Evolutionary conservation across 495 filamentous ascomycete species (phyloP).

Genomic region (Lasiosphaeris hirsuta): DNA sequence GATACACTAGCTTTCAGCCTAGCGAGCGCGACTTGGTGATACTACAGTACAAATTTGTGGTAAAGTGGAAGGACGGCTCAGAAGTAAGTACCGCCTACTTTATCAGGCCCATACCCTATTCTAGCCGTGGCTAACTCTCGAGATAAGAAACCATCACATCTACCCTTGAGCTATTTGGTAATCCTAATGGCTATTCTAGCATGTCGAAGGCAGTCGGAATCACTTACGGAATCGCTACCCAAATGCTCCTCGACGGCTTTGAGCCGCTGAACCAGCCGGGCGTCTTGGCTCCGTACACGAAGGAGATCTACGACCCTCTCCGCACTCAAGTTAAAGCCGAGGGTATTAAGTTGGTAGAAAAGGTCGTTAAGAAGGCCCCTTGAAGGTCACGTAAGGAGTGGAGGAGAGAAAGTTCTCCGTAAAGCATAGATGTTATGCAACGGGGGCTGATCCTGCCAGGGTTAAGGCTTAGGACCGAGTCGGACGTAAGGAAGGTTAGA

Average conservation of each 20-base stretch:
- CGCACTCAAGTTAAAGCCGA: neutral
- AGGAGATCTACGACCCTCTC: slow-evolving; percentile 2
- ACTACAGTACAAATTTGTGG: slow-evolving; percentile 5
- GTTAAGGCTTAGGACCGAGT: too few relatives aligned
- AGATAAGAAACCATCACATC: neutral
- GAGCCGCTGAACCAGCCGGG: neutral
- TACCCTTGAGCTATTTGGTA: slow-evolving; percentile 3
- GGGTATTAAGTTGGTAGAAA: slow-evolving; percentile 1
- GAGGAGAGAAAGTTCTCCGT: too few relatives aligned
- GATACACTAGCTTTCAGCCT: slow-evolving; percentile 1
- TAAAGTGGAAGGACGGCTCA: neutral
- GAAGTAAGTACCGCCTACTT: neutral
- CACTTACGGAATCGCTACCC: slow-evolving; percentile 1
- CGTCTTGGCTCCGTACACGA: neutral
- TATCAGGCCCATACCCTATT: neutral
- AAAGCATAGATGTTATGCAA: too few relatives aligned
- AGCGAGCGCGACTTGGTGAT: slow-evolving; percentile 3
- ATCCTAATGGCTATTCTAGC: slow-evolving; percentile 1
- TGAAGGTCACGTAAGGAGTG: neutral
- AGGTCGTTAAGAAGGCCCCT: neutral
- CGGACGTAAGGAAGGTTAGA: too few relatives aligned
- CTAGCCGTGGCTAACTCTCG: neutral
- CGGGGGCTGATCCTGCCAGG: too few relatives aligned
- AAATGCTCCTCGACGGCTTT: neutral
- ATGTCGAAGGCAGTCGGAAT: slow-evolving; percentile 4